Conservation (phyloP, 306 rosid species). For the Trichosanthes truncata region DNA sequence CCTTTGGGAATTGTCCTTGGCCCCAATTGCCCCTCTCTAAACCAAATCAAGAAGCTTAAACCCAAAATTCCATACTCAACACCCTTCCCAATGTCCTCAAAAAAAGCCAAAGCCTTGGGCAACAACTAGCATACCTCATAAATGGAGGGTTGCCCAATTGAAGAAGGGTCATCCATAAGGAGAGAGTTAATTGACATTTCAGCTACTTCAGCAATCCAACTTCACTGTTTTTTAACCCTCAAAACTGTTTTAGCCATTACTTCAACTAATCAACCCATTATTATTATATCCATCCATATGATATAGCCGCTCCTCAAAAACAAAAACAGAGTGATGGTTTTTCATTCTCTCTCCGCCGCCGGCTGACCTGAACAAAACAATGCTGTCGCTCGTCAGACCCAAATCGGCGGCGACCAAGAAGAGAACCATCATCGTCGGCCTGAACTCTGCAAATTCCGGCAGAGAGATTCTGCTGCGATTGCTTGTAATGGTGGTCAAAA, state of each 20-base stretch:
- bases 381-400: constrained; percentile 19
- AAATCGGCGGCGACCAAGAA: constrained; percentile 13
- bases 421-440: constrained; percentile 23
- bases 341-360: neutral
- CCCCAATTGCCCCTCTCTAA: too few relatives aligned
- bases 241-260: neutral
- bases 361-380: constrained; percentile 9
- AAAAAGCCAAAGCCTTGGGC: neutral
- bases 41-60: too few relatives aligned
- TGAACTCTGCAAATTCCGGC: constrained; percentile 22
- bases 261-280: neutral
- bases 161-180: too few relatives aligned
- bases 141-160: neutral
- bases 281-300: neutral
- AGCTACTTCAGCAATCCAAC: neutral
- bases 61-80: too few relatives aligned
- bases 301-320: neutral
- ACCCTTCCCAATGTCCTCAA: too few relatives aligned
- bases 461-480: constrained; percentile 31
- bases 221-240: neutral
- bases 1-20: too few relatives aligned
- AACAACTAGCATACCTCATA: neutral
- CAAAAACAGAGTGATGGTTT: neutral
- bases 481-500: constrained; percentile 19
- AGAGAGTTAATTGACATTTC: neutral